These are phyloP conservation scores for Microdochium bolleyi DNA, from an alignment of 2,329 filamentous ascomycete genomes.

Conservation along the genomic window DNA sequence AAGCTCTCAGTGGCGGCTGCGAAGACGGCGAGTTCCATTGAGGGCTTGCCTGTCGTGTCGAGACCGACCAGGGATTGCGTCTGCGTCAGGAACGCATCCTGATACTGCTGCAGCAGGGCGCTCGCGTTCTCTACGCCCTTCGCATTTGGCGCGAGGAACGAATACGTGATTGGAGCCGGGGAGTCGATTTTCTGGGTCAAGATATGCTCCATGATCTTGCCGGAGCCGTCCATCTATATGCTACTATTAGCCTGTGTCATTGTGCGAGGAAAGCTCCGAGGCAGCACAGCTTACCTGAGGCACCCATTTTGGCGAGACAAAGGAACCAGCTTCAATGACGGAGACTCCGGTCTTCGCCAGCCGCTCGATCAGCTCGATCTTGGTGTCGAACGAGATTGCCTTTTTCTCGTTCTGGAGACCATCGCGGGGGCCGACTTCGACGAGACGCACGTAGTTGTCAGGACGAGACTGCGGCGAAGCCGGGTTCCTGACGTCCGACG, in stretches of 20 bases:
- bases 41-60: conserved; percentile 33
- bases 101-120: conserved; percentile 42
- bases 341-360: conserved; percentile 48
- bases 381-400: conserved; percentile 48
- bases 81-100: conserved; percentile 41
- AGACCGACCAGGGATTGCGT: conserved; percentile 29
- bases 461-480: conserved; percentile 6
- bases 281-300: conserved; percentile 44
- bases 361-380: conserved; percentile 53
- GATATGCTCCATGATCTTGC: conserved; percentile 64
- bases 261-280: background rate
- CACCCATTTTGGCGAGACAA: conserved; percentile 60
- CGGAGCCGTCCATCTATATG: conserved; percentile 70
- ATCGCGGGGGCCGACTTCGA: conserved; percentile 63
- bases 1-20: conserved; percentile 77
- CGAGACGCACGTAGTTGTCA: conserved; percentile 33
- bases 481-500: conserved; percentile 16
- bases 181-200: conserved; percentile 49
- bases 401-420: conserved; percentile 62
- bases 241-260: background rate
- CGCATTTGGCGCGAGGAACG: conserved; percentile 72
- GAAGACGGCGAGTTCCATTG: conserved; percentile 70
- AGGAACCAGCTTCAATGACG: conserved; percentile 59
- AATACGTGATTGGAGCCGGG: conserved; percentile 56
- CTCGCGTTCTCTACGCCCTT: conserved; percentile 62